phyloP scores from a whole-genome alignment of 148 eudicot genomes.

The Vaccinium macrocarpon region DNA sequence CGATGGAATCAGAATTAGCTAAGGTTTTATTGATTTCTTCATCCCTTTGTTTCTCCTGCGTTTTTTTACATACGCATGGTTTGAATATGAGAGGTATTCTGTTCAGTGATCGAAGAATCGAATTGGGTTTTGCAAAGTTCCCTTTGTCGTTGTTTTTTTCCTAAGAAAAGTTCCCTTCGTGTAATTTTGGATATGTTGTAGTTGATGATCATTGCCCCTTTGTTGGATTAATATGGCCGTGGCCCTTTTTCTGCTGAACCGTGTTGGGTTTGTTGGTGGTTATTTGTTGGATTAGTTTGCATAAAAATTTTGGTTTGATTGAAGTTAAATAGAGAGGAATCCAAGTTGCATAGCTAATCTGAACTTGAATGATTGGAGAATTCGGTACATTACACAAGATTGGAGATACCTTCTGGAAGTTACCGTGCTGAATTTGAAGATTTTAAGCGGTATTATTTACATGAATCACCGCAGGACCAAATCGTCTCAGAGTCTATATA shows the following conservation, averaged over 20 bases:
- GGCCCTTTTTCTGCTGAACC: background rate
- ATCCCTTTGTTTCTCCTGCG: background rate
- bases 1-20: constrained; percentile 40
- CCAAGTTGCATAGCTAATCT: background rate
- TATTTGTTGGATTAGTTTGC: background rate
- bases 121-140: background rate
- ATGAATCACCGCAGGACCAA: background rate
- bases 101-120: background rate
- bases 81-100: background rate
- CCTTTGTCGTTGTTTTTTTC: background rate
- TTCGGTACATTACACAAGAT: background rate
- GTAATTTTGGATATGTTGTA: background rate
- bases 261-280: background rate
- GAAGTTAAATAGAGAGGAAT: background rate
- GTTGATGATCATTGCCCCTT: background rate
- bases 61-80: background rate
- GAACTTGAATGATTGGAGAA: background rate
- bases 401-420: background rate
- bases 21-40: constrained; percentile 23
- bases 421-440: background rate
- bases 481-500: background rate
- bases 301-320: background rate
- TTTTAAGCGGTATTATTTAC: background rate
- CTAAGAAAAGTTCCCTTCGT: background rate
- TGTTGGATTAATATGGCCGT: background rate